Conservation (phyloP, 2,329 filamentous ascomycete genomes). For the Clonostachys rhizophaga region DNA sequence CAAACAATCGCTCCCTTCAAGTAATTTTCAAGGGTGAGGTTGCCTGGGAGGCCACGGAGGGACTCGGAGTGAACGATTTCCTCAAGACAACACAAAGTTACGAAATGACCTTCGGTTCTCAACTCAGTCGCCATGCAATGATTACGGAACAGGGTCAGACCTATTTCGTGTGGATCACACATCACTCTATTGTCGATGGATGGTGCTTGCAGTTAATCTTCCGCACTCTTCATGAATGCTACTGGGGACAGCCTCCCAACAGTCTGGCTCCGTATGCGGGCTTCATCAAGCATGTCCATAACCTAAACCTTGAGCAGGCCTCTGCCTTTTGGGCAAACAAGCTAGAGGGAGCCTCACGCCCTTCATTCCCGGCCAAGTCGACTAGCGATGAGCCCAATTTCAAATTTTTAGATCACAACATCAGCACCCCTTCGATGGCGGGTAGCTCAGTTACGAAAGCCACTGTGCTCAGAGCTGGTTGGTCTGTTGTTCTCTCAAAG, state of each 20-base stretch:
- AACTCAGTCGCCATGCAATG: constrained; percentile 5
- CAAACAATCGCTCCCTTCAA: neutral
- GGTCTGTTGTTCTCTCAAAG: constrained; percentile 4
- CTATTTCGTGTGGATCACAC: constrained; percentile 1
- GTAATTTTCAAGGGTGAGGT: neutral
- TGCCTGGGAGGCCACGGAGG: neutral
- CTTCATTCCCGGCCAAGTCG: neutral
- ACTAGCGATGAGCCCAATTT: neutral
- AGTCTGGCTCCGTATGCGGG: constrained; percentile 21
- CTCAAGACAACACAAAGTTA: neutral
- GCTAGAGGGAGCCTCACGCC: neutral
- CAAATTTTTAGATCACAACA: neutral
- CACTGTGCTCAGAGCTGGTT: constrained; percentile 5
- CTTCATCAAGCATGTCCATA: constrained; percentile 33
- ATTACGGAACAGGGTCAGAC: neutral
- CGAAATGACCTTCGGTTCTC: constrained; percentile 6
- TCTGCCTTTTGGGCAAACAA: constrained; percentile 5
- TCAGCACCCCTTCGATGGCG: neutral
- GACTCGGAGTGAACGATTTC: neutral
- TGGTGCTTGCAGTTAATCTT: neutral
- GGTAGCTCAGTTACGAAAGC: constrained; percentile 5
- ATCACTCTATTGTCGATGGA: constrained; percentile 5
- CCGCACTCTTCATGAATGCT: constrained; percentile 1
- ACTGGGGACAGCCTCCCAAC: neutral
- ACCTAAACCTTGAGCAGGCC: constrained; percentile 11